Base-by-base conservation (phyloP, 768 basidiomycete genomes). In the Psilocybe tampanensis region DNA sequence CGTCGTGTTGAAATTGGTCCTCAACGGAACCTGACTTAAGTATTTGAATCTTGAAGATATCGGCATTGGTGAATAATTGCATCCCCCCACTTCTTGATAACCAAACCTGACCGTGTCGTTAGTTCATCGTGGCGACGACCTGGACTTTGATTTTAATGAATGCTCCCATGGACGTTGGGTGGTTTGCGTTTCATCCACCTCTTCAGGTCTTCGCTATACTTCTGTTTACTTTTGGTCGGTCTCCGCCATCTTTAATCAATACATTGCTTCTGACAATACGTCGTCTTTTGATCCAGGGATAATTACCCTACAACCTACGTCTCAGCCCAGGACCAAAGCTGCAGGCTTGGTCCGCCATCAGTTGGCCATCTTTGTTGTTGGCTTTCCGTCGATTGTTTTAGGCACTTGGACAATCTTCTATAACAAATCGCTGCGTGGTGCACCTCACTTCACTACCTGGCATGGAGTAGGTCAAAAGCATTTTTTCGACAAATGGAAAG, bases 321-420 rank as follows among this genome's bases (percentile, higher is more conserved):
- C 85, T 3, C 82, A 84, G 48, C 85, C 86, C 2, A 77, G 73
- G 64, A 82, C 84, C 39, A 89, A 90, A 70, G 77, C 81, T 8
- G 82, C 84, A 1, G 90, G 90, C 0, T 76, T 94, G 3, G 67
- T 75, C 13, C 80, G 88, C 29, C 93, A 95, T 65, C 89, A 94
- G 67, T 66, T 79, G 23, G 81, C 83, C 13, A 82, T 86, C 62
- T 69, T 88, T 6, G 68, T 71, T 9, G 34, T 82, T 18, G 89
- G 83, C 2, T 70, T 88, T 33, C 86, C 88, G 1, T 64, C 78
- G 13, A 77, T 93, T 56, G 41, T 81, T 7, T 44, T 86, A 8
- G 92, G 92, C 2, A 80, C 84, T 0, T 68, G 76, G n/a, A 79
- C 86, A 0, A 81, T 94, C 45, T 72, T 79, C 50, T 80, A 79